phyloP scores from a whole-genome alignment of 805 yeast genomes.

The Starmera amethionina region DNA sequence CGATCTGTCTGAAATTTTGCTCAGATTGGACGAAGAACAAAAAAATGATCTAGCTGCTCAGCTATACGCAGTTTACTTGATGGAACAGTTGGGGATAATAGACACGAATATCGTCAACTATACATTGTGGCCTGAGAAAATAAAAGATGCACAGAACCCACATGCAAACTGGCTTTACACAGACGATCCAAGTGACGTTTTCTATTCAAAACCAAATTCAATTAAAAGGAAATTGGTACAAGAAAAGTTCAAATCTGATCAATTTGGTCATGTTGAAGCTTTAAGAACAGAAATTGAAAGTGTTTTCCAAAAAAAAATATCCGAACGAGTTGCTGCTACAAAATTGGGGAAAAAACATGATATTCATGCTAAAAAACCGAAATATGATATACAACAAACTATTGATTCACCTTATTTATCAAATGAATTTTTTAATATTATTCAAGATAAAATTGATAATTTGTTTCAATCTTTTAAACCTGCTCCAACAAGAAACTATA shows the following conservation, averaged over 20 bases:
- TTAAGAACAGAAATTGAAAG: not conserved
- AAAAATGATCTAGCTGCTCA: constrained; percentile 53
- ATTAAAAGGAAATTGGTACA: too few species aligned
- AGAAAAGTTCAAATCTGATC: too few species aligned
- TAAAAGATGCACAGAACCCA: not conserved
- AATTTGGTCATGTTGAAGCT: not conserved
- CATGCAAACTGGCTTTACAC: too few species aligned
- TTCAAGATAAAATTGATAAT: too few species aligned
- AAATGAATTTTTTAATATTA: too few species aligned
- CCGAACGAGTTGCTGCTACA: not conserved
- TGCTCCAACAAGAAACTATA: too few species aligned
- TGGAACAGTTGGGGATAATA: constrained; percentile 17
- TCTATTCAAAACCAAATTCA: too few species aligned
- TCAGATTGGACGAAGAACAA: constrained; percentile 38
- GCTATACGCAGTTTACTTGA: constrained; percentile 46
- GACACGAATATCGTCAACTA: too few species aligned
- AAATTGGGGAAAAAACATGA: not conserved
- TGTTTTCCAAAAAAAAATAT: constrained; percentile 1
- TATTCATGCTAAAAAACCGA: too few species aligned
- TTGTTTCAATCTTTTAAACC: too few species aligned
- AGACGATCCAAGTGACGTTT: too few species aligned
- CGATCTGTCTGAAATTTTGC: constrained; percentile 21
- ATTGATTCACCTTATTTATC: not conserved
- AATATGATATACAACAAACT: not conserved
- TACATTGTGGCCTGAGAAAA: not conserved